Evolutionary conservation across 768 basidiomycete genomes (phyloP).

Genomic region (Lactifluus subvellereus): DNA sequence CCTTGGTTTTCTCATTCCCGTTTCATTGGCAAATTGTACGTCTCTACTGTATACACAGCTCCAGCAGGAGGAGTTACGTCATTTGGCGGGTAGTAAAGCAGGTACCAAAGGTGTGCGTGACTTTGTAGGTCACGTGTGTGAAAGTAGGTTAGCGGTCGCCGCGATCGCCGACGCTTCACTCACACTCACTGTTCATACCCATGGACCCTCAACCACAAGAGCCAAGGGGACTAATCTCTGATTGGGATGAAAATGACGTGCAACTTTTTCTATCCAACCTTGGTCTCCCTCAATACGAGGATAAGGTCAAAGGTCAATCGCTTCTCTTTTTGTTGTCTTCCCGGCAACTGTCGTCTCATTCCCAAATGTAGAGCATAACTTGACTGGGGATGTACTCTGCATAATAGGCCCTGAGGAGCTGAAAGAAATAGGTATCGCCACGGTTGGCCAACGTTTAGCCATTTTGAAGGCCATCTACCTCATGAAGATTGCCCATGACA

Average conservation of each 20-base stretch:
- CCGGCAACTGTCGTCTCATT: constrained; percentile 10
- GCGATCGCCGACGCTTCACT: constrained; percentile 2
- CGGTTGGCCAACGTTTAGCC: constrained; percentile 84
- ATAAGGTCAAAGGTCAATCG: constrained; percentile 66
- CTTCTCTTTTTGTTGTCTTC: constrained; percentile 19
- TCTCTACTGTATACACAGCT: no score
- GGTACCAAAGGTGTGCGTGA: background rate
- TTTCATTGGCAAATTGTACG: no score
- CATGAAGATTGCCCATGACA: constrained; percentile 75
- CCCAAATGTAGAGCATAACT: constrained; percentile 66
- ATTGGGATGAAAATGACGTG: constrained; percentile 78
- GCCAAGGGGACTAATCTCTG: constrained; percentile 33
- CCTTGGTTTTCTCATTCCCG: no score
- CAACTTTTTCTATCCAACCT: constrained; percentile 69
- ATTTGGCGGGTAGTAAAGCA: no score
- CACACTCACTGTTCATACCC: constrained; percentile 13
- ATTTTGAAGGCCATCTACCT: constrained; percentile 92
- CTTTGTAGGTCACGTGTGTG: constrained; percentile 5
- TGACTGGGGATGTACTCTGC: constrained; percentile 86
- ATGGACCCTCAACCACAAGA: constrained; percentile 32
- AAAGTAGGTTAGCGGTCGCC: background rate
- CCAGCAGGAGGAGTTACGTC: no score
- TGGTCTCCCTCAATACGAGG: constrained; percentile 83
- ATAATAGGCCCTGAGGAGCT: constrained; percentile 79
- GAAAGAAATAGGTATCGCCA: constrained; percentile 81